These are phyloP conservation scores for Colletotrichum sp. DNA, from an alignment of 2,329 filamentous ascomycete genomes.

Conservation along the genomic window DNA sequence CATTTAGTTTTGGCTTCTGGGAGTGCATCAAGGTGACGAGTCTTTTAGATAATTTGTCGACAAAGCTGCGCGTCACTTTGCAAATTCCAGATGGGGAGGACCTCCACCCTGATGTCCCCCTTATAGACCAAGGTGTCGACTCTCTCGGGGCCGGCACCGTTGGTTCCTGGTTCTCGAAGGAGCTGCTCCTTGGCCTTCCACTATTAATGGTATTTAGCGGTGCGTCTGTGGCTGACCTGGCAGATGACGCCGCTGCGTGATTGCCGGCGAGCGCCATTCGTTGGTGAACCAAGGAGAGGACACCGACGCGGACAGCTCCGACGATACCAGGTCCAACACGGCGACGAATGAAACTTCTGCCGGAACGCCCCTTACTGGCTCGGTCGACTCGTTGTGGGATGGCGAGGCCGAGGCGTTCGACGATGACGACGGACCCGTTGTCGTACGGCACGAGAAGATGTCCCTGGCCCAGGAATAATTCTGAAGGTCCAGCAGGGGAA, in stretches of 20 bases:
- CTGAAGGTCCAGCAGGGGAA: background rate
- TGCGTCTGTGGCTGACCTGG: slow-evolving; percentile 20
- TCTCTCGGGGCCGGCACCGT: slow-evolving; percentile 29
- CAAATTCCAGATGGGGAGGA: background rate
- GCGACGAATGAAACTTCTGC: too few species aligned
- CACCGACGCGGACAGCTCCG: too few species aligned
- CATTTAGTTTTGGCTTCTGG: too few species aligned
- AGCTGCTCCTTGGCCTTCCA: slow-evolving; percentile 46
- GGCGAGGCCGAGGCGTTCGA: background rate
- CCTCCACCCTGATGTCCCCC: background rate
- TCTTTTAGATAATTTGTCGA: background rate
- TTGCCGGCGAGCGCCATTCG: background rate
- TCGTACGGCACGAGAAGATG: background rate
- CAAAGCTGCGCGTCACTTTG: background rate
- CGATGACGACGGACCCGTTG: background rate
- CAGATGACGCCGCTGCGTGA: background rate
- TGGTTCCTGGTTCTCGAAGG: slow-evolving; percentile 44
- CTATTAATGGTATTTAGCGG: slow-evolving; percentile 49
- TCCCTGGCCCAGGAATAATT: background rate
- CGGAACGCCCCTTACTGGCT: too few species aligned
- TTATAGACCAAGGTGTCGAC: slow-evolving; percentile 28
- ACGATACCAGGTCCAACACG: too few species aligned
- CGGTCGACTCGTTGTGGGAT: background rate
- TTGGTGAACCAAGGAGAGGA: background rate
- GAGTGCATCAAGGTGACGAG: background rate